Base-by-base conservation (phyloP, 176 grass and related monocot species). In the Musa troglodytarum region DNA sequence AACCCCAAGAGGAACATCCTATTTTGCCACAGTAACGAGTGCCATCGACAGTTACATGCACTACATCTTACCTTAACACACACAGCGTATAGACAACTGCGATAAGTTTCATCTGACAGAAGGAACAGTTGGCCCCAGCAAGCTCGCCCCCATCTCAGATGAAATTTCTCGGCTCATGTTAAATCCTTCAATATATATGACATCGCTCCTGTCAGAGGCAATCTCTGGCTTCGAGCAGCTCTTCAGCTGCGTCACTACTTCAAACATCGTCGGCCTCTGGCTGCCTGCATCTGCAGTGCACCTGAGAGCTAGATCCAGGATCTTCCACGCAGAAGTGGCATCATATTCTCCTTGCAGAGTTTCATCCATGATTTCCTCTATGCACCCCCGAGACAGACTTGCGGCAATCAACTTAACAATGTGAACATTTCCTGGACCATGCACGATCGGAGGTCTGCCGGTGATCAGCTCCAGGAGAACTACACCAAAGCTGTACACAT, bases 381-480 rank as follows among this genome's bases (percentile, higher is more conserved):
- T 70, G 43, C 50, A 11, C 20, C 68, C 68, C n/a, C 1, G 19
- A 2, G 43, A 7, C n/a, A 70, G 43, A 15, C 68, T 70, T 50
- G 19, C 17, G 34, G 8, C 43, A 6, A 70, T 28, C 43, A 14
- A 50, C 20, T 70, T 6, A 43, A 11, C 1, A 20, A 70, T 49
- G n/a, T 51, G 68, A 14, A 11, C 15, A 50, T 50, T 19, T 50
- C 50, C 68, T 51, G 34, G 9, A 20, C 43, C 9, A 9, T 2
- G 16, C 12, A 70, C 17, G 49, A 70, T 50, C 2, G 68, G 68
- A 51, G 34, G 68, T 50, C 19, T 34, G 7, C 68, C 68, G 1
- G 68, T 70, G 68, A 70, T 70, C 7, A 70, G 43, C 16, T 70
- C 68, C 68, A 70, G 20, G 19, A 70, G 68, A 50, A 70, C 68